Evolutionary conservation across 2,329 filamentous ascomycete species (phyloP), one percentile per base, ranked within the genome.

Genomic region (Fusarium tricinctum): DNA sequence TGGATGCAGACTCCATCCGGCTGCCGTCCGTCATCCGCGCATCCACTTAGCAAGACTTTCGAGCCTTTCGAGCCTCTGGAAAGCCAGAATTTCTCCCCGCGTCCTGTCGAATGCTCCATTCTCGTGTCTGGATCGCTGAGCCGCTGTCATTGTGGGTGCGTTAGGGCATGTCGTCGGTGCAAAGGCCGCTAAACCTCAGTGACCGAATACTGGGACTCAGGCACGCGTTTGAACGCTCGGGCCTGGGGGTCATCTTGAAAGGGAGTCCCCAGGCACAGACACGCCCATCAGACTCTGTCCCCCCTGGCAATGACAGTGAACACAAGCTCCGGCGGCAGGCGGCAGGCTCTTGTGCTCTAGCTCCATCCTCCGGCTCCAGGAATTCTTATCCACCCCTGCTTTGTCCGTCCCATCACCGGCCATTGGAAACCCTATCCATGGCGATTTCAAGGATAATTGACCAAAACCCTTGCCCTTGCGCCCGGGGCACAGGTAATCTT

Each of bases 141-240:
- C 71, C 70, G 68, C 68, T 74, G 71, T 74, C 72, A 74, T 68
- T 66, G 72, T 72, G 70, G 67, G 66, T 74, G 72, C 71, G 72
- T 76, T 73, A 75, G 73, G 68, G 73, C 66, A 70, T 71, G 68
- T 70, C 46, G 61, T 62, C 66, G 65, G 69, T 65, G 69, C 46
- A 55, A 73, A 56, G 73, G 74, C 73, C 73, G 70, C 74, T 75
- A 75, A 71, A 74, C 70, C 71, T 75, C 70, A 70, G 74, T 75
- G 66, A 74, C 73, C 61, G 63, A 72, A 60, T 69, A 66, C 70
- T 75, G 74, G 74, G 74, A 74, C 73, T 56, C 63, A 68, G 71
- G 70, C 72, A 74, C 72, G 64, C 65, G 62, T 73, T 70, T 65
- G 58, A 66, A 39, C 53, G 62, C 59, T 68, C 58, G 66, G 65